Base-by-base conservation (phyloP, 345 rosid genomes). In the Eucalyptus dawsonii region DNA sequence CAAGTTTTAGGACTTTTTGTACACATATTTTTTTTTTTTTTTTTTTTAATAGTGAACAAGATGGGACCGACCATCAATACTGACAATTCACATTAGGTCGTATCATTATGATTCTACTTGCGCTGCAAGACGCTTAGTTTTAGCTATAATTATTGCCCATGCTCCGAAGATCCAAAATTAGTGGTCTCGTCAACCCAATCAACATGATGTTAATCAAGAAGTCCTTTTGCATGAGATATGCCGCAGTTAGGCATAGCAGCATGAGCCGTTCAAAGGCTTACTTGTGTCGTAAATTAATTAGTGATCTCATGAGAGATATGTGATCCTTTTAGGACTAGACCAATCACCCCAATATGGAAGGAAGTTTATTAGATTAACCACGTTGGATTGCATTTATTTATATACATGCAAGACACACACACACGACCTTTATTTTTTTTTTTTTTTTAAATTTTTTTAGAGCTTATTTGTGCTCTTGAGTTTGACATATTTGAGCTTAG, bases 61-160 rank as follows among this genome's bases (percentile, higher is more conserved):
- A 2, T 62, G 16, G 16, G 31, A 42, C 1, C 1, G 16, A 62
- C 16, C 0, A 27, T 56, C 0, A 0, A 1, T 24, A 56, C 0
- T 0, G 3, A 0, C 62, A 8, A 24, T 56, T 24, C 29, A 56
- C 27, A 56, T 9, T 56, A 22, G 62, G 62, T 24, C 1, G 0
- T 56, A 10, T 56, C 29, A 9, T 9, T 1, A 56, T 56, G 62
- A 56, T 1, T 56, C 9, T 2, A 0, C 62, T 1, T 56, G 6
- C 6, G 1, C 1, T 62, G 0, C 2, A 2, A 0, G 69, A 62
- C 15, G 16, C 31, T 12, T 62, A 3, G 69, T 27, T 62, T 62
- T 27, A 27, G 69, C 31, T 2, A 62, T 62, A 13, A 62, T 12
- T 12, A 27, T 29, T 62, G 4, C 4, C 69, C 34, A 5, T 62